Percentiles rank a stretch among this genome's conserved stretches.
Evolutionary conservation across 202 grass and related monocot genomes (phyloP).

Genomic region (Panicum hallii): DNA sequence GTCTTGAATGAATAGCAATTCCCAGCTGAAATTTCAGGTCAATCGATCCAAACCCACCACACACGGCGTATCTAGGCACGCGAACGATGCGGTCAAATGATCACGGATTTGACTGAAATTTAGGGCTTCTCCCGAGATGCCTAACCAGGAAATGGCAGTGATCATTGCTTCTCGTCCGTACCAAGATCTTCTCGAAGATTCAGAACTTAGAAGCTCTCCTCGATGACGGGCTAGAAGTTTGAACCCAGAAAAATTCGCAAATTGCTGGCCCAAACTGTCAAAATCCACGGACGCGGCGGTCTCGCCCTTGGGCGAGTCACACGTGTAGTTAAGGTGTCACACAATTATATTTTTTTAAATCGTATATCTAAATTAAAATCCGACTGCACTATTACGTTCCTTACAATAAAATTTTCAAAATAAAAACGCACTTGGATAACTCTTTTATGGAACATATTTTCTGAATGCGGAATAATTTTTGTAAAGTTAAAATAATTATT

Average conservation of each 20-base stretch:
- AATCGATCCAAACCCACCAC: not conserved
- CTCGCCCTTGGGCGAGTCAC: no score
- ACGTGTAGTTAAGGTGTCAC: no score
- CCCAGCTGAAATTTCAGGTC: not conserved
- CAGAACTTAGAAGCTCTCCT: not conserved
- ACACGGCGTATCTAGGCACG: not conserved
- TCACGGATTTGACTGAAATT: not conserved
- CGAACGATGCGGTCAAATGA: not conserved
- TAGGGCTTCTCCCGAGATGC: not conserved
- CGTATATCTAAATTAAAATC: no score
- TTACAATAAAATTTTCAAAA: no score
- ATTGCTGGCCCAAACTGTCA: not conserved
- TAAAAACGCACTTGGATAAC: no score
- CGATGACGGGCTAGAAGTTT: not conserved
- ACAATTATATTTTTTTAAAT: no score
- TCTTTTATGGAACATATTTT: no score
- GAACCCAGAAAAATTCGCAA: not conserved
- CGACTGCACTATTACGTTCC: no score
- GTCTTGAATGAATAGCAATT: not conserved
- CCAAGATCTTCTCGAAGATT: not conserved
- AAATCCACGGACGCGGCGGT: not conserved
- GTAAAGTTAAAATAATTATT: no score
- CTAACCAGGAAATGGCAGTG: constrained; percentile 2
- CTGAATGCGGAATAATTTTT: no score
- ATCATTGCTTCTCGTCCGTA: not conserved